These are phyloP conservation scores for Fagopyrum homotropicum DNA, from an alignment of 148 eudicot species.

Conservation along the genomic window DNA sequence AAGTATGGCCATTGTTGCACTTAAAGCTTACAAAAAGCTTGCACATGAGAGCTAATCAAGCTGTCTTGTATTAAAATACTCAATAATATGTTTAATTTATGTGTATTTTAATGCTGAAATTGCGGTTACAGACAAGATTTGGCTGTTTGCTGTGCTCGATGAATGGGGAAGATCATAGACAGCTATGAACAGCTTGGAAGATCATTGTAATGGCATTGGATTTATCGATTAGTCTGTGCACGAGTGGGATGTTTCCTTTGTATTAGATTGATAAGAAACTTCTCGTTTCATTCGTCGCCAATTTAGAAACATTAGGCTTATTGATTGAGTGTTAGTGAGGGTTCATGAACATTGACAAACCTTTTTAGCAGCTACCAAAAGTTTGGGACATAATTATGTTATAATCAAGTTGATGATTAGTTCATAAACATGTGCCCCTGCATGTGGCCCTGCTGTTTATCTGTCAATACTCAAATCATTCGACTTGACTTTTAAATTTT, in stretches of 20 bases:
- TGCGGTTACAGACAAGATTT: not conserved
- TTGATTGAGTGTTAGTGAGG: not conserved
- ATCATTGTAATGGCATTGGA: not conserved
- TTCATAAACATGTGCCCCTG: not conserved
- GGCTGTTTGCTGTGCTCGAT: not conserved
- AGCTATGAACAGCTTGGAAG: not conserved
- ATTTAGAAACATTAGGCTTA: not conserved
- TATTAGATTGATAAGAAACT: slow-evolving; percentile 6
- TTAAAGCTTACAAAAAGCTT: not conserved
- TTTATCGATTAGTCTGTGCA: not conserved
- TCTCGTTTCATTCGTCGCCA: slow-evolving; percentile 3
- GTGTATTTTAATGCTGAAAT: not conserved
- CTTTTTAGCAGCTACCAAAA: not conserved
- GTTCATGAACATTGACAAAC: slow-evolving; percentile 1
- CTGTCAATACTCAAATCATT: not conserved
- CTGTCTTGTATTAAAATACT: not conserved
- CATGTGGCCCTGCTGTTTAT: not conserved
- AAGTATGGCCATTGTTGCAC: not conserved
- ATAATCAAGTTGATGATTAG: not conserved
- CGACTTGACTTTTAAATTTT: not conserved
- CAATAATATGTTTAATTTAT: not conserved
- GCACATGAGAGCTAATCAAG: not conserved
- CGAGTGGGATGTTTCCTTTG: slow-evolving; percentile 9
- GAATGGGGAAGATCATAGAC: not conserved
- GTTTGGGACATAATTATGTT: not conserved